Evolutionary conservation across 495 filamentous ascomycete species (phyloP), one percentile per base, ranked within the genome.

Genomic region (Xylaria longipes): DNA sequence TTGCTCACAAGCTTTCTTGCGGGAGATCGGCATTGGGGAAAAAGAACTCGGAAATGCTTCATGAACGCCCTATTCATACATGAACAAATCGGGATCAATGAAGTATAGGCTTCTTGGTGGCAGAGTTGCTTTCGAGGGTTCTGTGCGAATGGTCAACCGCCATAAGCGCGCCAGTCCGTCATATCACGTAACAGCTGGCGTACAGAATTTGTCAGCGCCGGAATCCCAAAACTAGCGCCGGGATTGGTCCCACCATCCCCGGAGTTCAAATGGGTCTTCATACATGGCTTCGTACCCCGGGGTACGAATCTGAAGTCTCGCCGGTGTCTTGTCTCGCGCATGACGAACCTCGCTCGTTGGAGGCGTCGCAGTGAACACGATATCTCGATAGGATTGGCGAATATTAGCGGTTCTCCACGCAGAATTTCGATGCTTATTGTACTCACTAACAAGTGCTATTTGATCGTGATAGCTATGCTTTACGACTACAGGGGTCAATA

Each of bases 1-100:
- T 41, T 56, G 65, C 65, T 56, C 31, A 35, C 65, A 67, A 17
- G 65, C 29, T 43, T 67, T 67, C 35, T 67, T 67, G 48, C 65
- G 65, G 48, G 65, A 67, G 11, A 67, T 56, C 11, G 65, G 65
- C 65, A 67, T 67, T 37, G 43, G 27, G 33, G 1, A 0, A 65
- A 15, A 65, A 17, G 6, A 29, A 7, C 14, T 31, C 5, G 52
- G 14, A 56, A 29, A 41, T 4, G 17, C 1, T 7, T 5, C 11
- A 29, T 54, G 50, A 54, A 31, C 14, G 6, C n/a, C 15, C 14
- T 31, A 56, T 56, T 1, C 25, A 56, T 29, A 9, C 3, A 29
- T 31, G 52, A 20, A 56, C 25, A 31, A n/a, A 56, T 54, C 1
- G 22, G 11, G 14, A 14, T 14, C 3, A 25, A 14, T 3, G 7